Conservation (phyloP, 306 rosid genomes). For the Oemleria cerasiformis region DNA sequence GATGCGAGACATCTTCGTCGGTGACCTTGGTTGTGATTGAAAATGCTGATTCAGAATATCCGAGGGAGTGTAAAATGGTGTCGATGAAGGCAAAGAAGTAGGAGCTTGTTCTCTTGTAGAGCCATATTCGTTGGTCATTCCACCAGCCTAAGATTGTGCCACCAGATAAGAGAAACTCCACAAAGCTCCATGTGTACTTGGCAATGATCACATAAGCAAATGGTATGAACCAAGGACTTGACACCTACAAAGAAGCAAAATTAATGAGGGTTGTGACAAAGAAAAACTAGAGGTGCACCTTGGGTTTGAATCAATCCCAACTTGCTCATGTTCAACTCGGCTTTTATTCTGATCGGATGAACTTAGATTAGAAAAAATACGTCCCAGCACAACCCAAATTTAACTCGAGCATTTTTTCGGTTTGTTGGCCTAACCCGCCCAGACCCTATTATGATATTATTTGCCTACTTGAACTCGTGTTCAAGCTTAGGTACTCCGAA, state of each 20-base stretch:
- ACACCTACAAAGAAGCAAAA: conserved; percentile 43
- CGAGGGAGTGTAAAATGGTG: conserved; percentile 42
- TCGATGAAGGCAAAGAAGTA: conserved; percentile 61
- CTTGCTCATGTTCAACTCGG: too few relatives aligned
- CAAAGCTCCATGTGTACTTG: conserved; percentile 36
- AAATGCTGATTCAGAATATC: conserved; percentile 46
- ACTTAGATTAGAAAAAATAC: too few relatives aligned
- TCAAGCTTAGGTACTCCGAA: too few relatives aligned
- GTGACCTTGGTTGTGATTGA: conserved; percentile 61
- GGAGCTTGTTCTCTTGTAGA: conserved; percentile 71
- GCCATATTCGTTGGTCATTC: conserved; percentile 77
- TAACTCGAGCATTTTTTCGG: too few relatives aligned
- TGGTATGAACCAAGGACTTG: conserved; percentile 79
- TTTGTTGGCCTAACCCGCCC: too few relatives aligned
- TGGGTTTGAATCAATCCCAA: too few relatives aligned
- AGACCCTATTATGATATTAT: too few relatives aligned
- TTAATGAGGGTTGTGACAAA: neutral
- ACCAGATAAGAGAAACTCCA: conserved; percentile 55
- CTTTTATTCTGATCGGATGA: too few relatives aligned
- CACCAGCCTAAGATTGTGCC: conserved; percentile 85
- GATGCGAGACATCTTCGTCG: conserved; percentile 50
- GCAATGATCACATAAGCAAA: conserved; percentile 57
- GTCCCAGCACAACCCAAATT: too few relatives aligned
- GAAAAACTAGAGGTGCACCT: too few relatives aligned
- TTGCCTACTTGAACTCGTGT: too few relatives aligned